These are phyloP conservation scores for Pontederia crassipes DNA, from an alignment of 176 grass and related monocot genomes.

Conservation along the genomic window DNA sequence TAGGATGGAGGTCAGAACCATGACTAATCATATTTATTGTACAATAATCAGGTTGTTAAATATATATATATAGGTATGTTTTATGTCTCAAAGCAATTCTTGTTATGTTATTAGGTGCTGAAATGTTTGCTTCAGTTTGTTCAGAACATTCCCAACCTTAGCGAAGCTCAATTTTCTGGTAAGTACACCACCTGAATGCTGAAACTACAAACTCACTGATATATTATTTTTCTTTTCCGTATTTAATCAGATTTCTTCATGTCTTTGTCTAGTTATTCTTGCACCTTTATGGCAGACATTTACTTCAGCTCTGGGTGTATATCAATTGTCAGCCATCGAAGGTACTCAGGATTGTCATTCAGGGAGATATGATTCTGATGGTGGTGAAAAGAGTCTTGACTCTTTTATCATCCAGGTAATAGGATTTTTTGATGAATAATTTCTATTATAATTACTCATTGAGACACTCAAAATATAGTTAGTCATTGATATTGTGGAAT, in stretches of 20 bases:
- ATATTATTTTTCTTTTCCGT: neutral
- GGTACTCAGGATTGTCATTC: constrained; percentile 52
- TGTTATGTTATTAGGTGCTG: constrained; percentile 61
- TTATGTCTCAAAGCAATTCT: no score
- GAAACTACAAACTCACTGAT: no score
- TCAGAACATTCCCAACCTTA: constrained; percentile 67
- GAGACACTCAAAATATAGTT: neutral
- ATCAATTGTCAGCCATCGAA: constrained; percentile 68
- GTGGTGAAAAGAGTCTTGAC: constrained; percentile 76
- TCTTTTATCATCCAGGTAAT: constrained; percentile 84
- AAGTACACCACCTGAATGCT: constrained; percentile 14
- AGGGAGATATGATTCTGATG: constrained; percentile 80
- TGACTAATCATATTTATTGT: constrained; percentile 1
- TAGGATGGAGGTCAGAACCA: constrained; percentile 76
- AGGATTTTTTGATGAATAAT: constrained; percentile 1
- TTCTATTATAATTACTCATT: neutral
- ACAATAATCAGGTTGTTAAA: constrained; percentile 4
- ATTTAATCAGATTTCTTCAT: constrained; percentile 1
- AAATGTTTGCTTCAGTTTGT: constrained; percentile 97
- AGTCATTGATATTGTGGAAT: neutral
- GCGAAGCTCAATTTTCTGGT: constrained; percentile 67
- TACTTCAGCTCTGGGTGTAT: constrained; percentile 62
- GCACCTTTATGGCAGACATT: constrained; percentile 89
- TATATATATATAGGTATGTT: no score
- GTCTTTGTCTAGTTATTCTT: constrained; percentile 52